phyloP scores from a whole-genome alignment of 257 asterid genomes.

The Penstemon newberryi region DNA sequence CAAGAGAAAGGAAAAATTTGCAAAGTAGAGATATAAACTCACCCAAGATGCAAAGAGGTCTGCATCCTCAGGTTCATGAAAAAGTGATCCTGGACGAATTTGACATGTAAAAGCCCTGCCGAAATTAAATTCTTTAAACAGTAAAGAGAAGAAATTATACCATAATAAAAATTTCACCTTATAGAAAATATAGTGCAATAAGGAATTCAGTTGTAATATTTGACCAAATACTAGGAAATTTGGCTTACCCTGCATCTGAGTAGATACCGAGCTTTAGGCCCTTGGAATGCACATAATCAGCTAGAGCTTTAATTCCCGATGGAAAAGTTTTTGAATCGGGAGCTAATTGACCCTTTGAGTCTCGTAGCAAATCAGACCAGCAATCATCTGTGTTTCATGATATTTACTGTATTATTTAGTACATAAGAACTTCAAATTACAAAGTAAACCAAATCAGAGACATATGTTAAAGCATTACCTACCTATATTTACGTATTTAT shows the following conservation, averaged over 20 bases:
- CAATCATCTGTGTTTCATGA: constrained; percentile 79
- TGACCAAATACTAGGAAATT: not conserved
- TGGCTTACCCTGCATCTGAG: constrained; percentile 96
- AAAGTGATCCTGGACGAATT: constrained; percentile 89
- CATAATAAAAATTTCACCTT: too few relatives aligned
- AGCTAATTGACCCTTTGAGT: constrained; percentile 67
- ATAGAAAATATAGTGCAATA: not conserved
- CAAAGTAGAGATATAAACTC: constrained; percentile 32
- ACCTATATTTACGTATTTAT: constrained; percentile 69
- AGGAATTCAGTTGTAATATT: not conserved
- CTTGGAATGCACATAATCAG: constrained; percentile 86
- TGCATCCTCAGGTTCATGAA: constrained; percentile 85
- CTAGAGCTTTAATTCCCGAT: constrained; percentile 82
- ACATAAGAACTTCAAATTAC: constrained; percentile 16
- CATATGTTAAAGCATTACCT: constrained; percentile 37
- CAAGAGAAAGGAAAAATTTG: not conserved
- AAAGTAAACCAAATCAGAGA: constrained; percentile 9
- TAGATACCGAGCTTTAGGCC: constrained; percentile 94
- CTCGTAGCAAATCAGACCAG: constrained; percentile 69
- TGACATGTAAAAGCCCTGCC: constrained; percentile 79
- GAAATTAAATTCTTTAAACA: constrained; percentile 29
- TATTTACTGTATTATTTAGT: constrained; percentile 12
- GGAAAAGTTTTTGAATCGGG: constrained; percentile 72
- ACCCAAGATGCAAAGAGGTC: constrained; percentile 90
- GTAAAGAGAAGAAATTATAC: constrained; percentile 24